A percentile compares a stretch with the other conserved stretches of the same genome.
phyloP scores from a whole-genome alignment of 2,329 filamentous ascomycete species.

The Colletotrichum musicola region DNA sequence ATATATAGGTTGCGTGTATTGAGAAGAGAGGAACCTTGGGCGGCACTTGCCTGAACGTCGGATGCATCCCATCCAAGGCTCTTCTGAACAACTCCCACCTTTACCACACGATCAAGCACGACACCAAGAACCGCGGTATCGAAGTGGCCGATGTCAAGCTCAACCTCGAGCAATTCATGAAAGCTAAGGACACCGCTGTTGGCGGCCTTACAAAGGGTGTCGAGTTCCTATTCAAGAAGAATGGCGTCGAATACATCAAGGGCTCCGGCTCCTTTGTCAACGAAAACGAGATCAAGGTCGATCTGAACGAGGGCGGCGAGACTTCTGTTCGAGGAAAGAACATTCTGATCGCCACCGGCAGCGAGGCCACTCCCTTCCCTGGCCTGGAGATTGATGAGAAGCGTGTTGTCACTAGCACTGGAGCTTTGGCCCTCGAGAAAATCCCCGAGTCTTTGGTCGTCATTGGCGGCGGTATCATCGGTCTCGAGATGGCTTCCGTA shows the following conservation, averaged over 20 bases:
- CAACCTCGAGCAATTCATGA: constrained; percentile 96
- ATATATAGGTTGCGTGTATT: constrained; percentile 86
- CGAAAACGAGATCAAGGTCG: constrained; percentile 92
- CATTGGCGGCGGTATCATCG: constrained; percentile 98
- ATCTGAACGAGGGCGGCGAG: constrained; percentile 92
- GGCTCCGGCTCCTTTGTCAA: constrained; percentile 88
- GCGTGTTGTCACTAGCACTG: constrained; percentile 96
- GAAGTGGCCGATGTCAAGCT: constrained; percentile 97
- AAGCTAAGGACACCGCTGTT: constrained; percentile 96
- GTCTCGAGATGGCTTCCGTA: constrained; percentile 97
- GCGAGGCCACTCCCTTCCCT: constrained; percentile 95
- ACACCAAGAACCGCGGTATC: constrained; percentile 97
- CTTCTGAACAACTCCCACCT: constrained; percentile 99
- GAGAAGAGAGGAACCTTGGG: constrained; percentile 97
- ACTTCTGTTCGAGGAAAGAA: constrained; percentile 91
- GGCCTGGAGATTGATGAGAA: constrained; percentile 97
- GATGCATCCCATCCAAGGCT: constrained; percentile 99
- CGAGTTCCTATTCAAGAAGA: constrained; percentile 99
- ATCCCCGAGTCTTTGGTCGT: constrained; percentile 97
- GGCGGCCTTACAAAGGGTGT: constrained; percentile 93
- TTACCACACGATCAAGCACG: constrained; percentile 96
- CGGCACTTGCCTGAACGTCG: constrained; percentile 98
- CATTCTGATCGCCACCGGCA: constrained; percentile 96
- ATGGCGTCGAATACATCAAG: constrained; percentile 98
- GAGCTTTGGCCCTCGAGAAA: constrained; percentile 88